phyloP scores from a whole-genome alignment of 1,284 basidiomycete genomes.

The Puccinia polysora region DNA sequence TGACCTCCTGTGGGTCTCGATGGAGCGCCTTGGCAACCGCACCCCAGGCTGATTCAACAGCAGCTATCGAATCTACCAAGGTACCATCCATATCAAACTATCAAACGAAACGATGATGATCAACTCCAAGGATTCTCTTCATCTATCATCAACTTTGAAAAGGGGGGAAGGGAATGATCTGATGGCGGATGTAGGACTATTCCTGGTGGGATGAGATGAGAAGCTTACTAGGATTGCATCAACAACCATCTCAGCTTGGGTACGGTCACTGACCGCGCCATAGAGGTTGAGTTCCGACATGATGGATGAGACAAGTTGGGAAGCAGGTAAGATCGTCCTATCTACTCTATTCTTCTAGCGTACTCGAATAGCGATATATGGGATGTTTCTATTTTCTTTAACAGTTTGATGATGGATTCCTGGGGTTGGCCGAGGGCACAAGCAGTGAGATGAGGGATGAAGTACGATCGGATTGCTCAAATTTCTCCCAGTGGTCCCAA shows the following conservation, averaged over 20 bases:
- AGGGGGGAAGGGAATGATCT: not conserved
- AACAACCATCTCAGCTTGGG: slow-evolving; percentile 48
- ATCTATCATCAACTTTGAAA: not conserved
- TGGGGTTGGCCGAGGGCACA: no score
- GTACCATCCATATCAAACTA: slow-evolving; percentile 54
- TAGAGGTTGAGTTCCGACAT: slow-evolving; percentile 32
- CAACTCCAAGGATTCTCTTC: not conserved
- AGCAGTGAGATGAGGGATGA: no score
- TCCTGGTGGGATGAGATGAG: not conserved
- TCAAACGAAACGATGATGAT: not conserved
- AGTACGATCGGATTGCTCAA: no score
- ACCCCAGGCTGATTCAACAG: slow-evolving; percentile 73
- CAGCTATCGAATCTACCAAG: slow-evolving; percentile 68
- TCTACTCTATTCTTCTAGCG: no score
- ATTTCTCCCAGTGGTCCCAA: no score
- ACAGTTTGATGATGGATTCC: no score
- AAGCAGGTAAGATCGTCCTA: no score
- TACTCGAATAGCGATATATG: no score
- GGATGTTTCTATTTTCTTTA: no score
- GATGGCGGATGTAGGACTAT: not conserved
- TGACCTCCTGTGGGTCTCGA: slow-evolving; percentile 50
- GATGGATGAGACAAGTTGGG: no score
- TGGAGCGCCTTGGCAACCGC: slow-evolving; percentile 63
- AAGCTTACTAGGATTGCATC: slow-evolving; percentile 48
- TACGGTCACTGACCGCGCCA: slow-evolving; percentile 40